These are phyloP conservation scores for Aspergillus terreus DNA, from an alignment of 2,329 filamentous ascomycete genomes.

Conservation along the genomic window DNA sequence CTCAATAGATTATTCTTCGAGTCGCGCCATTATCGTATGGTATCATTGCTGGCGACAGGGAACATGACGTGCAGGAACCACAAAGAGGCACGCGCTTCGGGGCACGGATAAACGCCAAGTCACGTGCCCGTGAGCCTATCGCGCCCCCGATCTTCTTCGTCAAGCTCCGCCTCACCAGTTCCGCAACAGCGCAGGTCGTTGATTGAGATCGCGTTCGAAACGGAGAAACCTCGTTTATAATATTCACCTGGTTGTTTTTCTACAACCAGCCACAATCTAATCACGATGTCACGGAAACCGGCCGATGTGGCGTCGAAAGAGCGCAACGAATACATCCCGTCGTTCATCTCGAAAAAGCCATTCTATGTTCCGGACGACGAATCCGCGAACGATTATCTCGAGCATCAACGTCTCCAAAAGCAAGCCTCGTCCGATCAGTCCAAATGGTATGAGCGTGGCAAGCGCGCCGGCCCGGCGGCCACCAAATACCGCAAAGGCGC, in stretches of 20 bases:
- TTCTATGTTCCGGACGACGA: slow-evolving; percentile 86
- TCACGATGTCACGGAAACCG: slow-evolving; percentile 44
- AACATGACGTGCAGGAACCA: slow-evolving; percentile 10
- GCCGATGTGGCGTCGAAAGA: slow-evolving; percentile 64
- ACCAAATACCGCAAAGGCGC: slow-evolving; percentile 98
- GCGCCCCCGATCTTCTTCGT: slow-evolving; percentile 8
- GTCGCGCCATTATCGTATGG: neutral
- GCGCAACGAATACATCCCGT: slow-evolving; percentile 97
- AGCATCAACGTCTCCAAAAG: slow-evolving; percentile 86
- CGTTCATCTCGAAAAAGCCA: slow-evolving; percentile 95
- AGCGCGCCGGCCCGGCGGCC: slow-evolving; percentile 77
- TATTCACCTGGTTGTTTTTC: neutral
- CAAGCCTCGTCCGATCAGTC: slow-evolving; percentile 60
- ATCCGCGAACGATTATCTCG: slow-evolving; percentile 79
- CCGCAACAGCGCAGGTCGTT: slow-evolving; percentile 1
- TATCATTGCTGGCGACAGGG: slow-evolving; percentile 1
- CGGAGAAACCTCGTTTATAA: neutral
- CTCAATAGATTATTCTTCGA: neutral
- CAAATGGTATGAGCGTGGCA: slow-evolving; percentile 90
- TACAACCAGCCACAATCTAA: neutral
- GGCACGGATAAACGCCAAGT: slow-evolving; percentile 25
- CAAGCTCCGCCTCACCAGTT: neutral
- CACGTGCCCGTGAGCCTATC: slow-evolving; percentile 22
- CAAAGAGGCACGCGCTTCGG: slow-evolving; percentile 12
- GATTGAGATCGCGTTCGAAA: neutral